Evolutionary conservation across 2,329 filamentous ascomycete genomes (phyloP).

Genomic region (Cordyceps sp.): DNA sequence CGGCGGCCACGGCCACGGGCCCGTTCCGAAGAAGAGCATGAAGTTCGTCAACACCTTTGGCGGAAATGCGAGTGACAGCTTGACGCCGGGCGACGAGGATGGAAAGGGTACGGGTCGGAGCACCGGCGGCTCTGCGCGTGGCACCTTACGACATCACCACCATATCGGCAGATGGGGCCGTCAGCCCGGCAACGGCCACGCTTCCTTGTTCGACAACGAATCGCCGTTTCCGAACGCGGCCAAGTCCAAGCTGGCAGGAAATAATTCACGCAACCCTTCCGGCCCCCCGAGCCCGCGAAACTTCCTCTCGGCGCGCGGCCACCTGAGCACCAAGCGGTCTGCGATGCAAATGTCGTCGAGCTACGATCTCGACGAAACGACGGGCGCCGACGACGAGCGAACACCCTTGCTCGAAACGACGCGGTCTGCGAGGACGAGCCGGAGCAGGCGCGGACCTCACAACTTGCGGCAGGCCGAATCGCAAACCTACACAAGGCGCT

Average conservation of each 20-base stretch:
- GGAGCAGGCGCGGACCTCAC: slow-evolving; percentile 35
- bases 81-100: slow-evolving; percentile 45
- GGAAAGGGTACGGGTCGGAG: slow-evolving; percentile 46
- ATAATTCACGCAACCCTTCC: slow-evolving; percentile 40
- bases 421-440: slow-evolving; percentile 39
- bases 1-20: slow-evolving; percentile 16
- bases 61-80: slow-evolving; percentile 34
- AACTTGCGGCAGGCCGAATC: slow-evolving; percentile 58
- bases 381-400: slow-evolving; percentile 70
- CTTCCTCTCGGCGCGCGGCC: slow-evolving; percentile 19
- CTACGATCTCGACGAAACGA: slow-evolving; percentile 69
- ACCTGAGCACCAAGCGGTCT: slow-evolving; percentile 26
- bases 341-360: slow-evolving; percentile 42
- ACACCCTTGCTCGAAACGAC: slow-evolving; percentile 57
- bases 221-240: slow-evolving; percentile 59
- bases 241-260: slow-evolving; percentile 43
- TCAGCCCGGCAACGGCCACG: slow-evolving; percentile 46
- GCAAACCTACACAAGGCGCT: slow-evolving; percentile 45
- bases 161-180: slow-evolving; percentile 59
- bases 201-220: slow-evolving; percentile 60
- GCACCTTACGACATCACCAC: slow-evolving; percentile 61
- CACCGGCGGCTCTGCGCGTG: slow-evolving; percentile 43
- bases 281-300: slow-evolving; percentile 55
- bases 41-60: slow-evolving; percentile 79
- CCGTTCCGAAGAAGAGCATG: slow-evolving; percentile 66